These are phyloP conservation scores for Apiotrichum laibachii DNA, from an alignment of 1,284 basidiomycete species.

Conservation along the genomic window DNA sequence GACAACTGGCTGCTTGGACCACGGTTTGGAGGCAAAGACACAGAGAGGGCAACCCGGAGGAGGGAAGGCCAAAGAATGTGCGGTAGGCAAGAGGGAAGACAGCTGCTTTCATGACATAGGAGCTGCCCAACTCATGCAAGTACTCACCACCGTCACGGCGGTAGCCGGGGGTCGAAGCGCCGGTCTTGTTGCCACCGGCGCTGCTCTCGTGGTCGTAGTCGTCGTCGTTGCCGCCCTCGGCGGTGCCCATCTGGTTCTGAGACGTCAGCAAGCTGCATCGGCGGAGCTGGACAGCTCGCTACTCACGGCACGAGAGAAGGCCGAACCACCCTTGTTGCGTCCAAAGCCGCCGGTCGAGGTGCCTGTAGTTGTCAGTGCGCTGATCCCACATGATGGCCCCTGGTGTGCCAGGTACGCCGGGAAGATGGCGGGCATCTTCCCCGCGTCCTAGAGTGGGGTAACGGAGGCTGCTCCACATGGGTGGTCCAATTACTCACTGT, in stretches of 20 bases:
- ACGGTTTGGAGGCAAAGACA: too few relatives aligned
- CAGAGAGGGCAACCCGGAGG: too few relatives aligned
- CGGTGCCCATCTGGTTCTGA: slow-evolving; percentile 29
- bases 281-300: not conserved
- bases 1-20: too few relatives aligned
- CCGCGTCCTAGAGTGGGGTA: not conserved
- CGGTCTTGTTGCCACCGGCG: slow-evolving; percentile 32
- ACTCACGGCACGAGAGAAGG: slow-evolving; percentile 38
- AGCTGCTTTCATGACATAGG: too few relatives aligned
- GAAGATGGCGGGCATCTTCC: too few relatives aligned
- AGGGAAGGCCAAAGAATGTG: too few relatives aligned
- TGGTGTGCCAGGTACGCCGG: too few relatives aligned
- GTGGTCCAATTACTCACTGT: slow-evolving; percentile 30
- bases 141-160: slow-evolving; percentile 38
- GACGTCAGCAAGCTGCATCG: slow-evolving; percentile 1
- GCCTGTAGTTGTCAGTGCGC: slow-evolving; percentile 19
- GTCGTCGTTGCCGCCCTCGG: slow-evolving; percentile 15
- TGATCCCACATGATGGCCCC: not conserved
- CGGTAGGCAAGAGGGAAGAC: too few relatives aligned
- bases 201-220: slow-evolving; percentile 23
- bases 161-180: slow-evolving; percentile 39
- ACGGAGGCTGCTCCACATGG: not conserved
- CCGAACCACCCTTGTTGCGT: slow-evolving; percentile 33
- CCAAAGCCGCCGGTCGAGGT: slow-evolving; percentile 43
- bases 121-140: not conserved